Percentiles rank a stretch among this genome's conserved stretches.
These are phyloP conservation scores for Leishmania lainsoni DNA, from an alignment of 208 protist genomes.

Conservation along the genomic window DNA sequence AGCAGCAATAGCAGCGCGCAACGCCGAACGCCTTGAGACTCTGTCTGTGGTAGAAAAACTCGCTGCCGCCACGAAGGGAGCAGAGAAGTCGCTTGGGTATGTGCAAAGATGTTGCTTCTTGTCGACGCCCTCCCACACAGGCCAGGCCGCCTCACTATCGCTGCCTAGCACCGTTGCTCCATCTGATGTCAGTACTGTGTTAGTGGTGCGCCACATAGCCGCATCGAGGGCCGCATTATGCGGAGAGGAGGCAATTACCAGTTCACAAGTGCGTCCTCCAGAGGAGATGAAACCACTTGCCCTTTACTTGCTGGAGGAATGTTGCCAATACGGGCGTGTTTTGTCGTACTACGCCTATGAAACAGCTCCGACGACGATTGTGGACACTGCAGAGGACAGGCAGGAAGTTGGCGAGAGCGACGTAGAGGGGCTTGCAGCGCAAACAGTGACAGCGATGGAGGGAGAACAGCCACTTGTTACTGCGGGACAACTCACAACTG, in stretches of 20 bases:
- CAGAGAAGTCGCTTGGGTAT: neutral
- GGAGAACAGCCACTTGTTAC: neutral
- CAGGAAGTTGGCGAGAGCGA: neutral
- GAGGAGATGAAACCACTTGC: conserved; percentile 39
- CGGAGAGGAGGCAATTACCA: neutral
- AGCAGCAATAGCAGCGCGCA: neutral
- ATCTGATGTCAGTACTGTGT: conserved; percentile 29
- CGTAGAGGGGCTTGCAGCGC: neutral
- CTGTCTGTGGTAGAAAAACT: neutral
- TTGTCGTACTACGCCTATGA: conserved; percentile 68
- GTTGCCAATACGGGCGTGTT: conserved; percentile 77
- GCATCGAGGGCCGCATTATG: conserved; percentile 33
- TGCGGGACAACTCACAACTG: conserved; percentile 1
- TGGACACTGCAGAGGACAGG: neutral
- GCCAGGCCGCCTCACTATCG: neutral
- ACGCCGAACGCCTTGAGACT: conserved; percentile 4
- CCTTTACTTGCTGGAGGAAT: conserved; percentile 65
- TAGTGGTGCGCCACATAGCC: conserved; percentile 48
- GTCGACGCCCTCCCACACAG: neutral
- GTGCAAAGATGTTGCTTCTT: conserved; percentile 10
- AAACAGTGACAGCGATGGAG: conserved; percentile 2
- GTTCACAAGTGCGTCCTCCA: neutral
- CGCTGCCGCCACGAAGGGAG: neutral
- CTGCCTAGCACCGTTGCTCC: neutral
- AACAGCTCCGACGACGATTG: neutral